A percentile compares a stretch with the other conserved stretches of the same genome.
phyloP scores from a whole-genome alignment of 345 rosid genomes.

The Gossypium sturtianum region DNA sequence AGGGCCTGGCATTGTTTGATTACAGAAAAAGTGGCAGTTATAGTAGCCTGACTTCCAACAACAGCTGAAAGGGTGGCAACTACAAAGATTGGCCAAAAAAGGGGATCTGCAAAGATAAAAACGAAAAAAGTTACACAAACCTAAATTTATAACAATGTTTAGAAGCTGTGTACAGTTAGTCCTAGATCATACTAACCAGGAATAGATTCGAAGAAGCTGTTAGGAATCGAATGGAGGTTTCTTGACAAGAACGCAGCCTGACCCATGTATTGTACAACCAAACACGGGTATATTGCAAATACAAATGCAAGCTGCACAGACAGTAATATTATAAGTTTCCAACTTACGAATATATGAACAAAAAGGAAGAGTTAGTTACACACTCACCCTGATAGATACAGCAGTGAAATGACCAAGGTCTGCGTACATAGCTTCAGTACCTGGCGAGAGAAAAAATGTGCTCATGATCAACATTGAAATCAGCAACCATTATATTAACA shows the following conservation, averaged over 20 bases:
- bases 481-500: not conserved
- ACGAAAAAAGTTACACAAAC: slow-evolving; percentile 11
- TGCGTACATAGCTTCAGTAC: slow-evolving; percentile 93
- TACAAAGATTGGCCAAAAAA: slow-evolving; percentile 85
- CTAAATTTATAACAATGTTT: not conserved
- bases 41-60: slow-evolving; percentile 84
- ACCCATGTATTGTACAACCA: slow-evolving; percentile 96
- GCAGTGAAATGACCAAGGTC: slow-evolving; percentile 95
- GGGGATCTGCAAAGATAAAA: slow-evolving; percentile 42
- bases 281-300: slow-evolving; percentile 71
- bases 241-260: slow-evolving; percentile 92
- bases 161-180: not conserved
- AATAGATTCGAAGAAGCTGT: slow-evolving; percentile 67
- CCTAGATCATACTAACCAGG: slow-evolving; percentile 51
- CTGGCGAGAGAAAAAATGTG: slow-evolving; percentile 40
- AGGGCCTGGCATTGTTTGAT: slow-evolving; percentile 90
- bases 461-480: not conserved
- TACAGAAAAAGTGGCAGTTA: slow-evolving; percentile 81
- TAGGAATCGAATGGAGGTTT: slow-evolving; percentile 32
- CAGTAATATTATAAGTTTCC: slow-evolving; percentile 6
- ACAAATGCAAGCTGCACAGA: slow-evolving; percentile 75
- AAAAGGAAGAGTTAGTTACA: not conserved
- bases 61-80: slow-evolving; percentile 82
- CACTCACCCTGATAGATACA: slow-evolving; percentile 66
- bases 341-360: not conserved